Evolutionary conservation across 202 grass and related monocot genomes (phyloP).

Genomic region (Cymbopogon flexuosus): DNA sequence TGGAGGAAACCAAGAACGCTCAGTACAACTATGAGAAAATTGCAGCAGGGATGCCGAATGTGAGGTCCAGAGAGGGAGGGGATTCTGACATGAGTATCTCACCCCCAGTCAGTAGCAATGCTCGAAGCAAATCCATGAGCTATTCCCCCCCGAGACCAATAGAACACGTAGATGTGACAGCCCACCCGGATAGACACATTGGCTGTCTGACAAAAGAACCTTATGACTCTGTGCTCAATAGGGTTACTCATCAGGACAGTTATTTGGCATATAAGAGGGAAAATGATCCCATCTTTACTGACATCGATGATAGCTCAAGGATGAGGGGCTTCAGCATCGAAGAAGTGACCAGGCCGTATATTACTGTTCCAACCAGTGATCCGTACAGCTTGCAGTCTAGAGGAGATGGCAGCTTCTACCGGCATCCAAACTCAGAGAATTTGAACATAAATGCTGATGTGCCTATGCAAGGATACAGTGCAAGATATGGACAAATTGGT

Average conservation of each 20-base stretch:
- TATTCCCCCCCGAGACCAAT: neutral
- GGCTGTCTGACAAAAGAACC: constrained; percentile 4
- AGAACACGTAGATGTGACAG: constrained; percentile 1
- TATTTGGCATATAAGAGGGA: neutral
- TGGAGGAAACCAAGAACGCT: constrained; percentile 8
- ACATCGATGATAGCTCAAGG: constrained; percentile 28
- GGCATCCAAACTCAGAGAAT: neutral
- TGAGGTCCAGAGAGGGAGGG: neutral
- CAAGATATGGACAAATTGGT: neutral
- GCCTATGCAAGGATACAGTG: neutral
- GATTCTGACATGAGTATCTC: constrained; percentile 51
- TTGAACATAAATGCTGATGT: neutral
- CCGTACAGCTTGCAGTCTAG: constrained; percentile 8
- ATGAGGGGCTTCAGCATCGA: constrained; percentile 12
- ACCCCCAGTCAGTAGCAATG: constrained; percentile 26
- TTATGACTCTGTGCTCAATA: neutral
- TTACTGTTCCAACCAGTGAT: neutral
- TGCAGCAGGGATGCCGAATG: neutral
- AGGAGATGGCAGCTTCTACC: neutral
- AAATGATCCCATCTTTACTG: neutral
- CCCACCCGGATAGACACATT: neutral
- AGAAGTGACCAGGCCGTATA: neutral
- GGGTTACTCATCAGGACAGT: constrained; percentile 12
- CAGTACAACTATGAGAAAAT: neutral
- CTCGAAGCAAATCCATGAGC: constrained; percentile 23